Evolutionary conservation across 2,329 filamentous ascomycete species (phyloP).

Genomic region (Aspergillus pseudotamarii): DNA sequence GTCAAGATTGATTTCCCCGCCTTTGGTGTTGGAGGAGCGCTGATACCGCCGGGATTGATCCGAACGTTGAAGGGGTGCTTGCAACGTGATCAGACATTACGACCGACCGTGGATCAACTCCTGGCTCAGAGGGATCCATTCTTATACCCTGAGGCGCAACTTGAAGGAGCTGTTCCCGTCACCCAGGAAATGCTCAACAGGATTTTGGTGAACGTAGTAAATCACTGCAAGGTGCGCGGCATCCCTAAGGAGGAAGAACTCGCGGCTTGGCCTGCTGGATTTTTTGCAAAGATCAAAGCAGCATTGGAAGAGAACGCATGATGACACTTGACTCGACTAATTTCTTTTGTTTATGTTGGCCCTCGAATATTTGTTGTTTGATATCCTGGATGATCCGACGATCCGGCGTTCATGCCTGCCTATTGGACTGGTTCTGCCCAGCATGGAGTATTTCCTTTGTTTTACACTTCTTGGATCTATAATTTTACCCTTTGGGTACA

Average conservation of each 20-base stretch:
- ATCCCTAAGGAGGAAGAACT: slow-evolving; percentile 61
- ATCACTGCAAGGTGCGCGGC: slow-evolving; percentile 60
- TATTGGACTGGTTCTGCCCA: slow-evolving; percentile 9
- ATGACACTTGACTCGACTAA: slow-evolving; percentile 24
- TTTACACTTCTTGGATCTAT: slow-evolving; percentile 17
- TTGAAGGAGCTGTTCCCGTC: slow-evolving; percentile 51
- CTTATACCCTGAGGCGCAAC: slow-evolving; percentile 57
- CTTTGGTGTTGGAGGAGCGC: slow-evolving; percentile 50
- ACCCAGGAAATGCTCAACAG: slow-evolving; percentile 62
- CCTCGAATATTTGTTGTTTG: slow-evolving; percentile 19
- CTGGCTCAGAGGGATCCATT: slow-evolving; percentile 60
- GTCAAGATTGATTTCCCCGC: slow-evolving; percentile 52
- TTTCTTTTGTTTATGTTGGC: slow-evolving; percentile 30
- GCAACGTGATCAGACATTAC: slow-evolving; percentile 58
- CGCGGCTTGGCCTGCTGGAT: slow-evolving; percentile 50
- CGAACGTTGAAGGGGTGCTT: slow-evolving; percentile 61
- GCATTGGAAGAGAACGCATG: slow-evolving; percentile 45
- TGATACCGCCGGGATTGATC: slow-evolving; percentile 58
- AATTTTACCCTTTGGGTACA: slow-evolving; percentile 11
- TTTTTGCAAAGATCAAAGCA: slow-evolving; percentile 52
- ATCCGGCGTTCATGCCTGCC: slow-evolving; percentile 20
- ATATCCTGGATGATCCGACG: slow-evolving; percentile 32
- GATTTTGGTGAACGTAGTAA: slow-evolving; percentile 62
- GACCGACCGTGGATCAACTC: slow-evolving; percentile 61
- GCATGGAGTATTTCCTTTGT: slow-evolving; percentile 18